A percentile compares a stretch with the other conserved stretches of the same genome.
Conservation (phyloP, 371 early-diverging fungal species). For the Circinella minor region DNA sequence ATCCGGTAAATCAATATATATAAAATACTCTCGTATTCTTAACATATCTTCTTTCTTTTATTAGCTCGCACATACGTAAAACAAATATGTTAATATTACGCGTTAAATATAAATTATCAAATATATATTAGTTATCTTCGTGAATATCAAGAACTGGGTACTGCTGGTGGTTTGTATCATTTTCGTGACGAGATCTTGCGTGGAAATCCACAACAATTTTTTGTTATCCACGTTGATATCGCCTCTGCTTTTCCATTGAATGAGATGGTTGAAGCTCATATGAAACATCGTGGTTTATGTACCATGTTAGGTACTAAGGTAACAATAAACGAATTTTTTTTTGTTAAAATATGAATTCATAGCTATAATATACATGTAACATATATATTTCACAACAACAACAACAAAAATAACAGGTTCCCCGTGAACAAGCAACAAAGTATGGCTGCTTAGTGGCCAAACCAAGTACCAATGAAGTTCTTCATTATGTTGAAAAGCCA, state of each 20-base stretch:
- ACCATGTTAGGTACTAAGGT: conserved; percentile 89
- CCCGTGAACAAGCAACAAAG: conserved; percentile 75
- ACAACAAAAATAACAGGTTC: conserved; percentile 46
- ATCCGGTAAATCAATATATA: conserved; percentile 66
- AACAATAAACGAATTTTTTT: not conserved
- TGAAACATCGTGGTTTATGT: conserved; percentile 76
- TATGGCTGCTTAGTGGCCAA: conserved; percentile 95
- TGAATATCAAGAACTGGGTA: conserved; percentile 95
- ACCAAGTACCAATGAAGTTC: conserved; percentile 80
- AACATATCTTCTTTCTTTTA: conserved; percentile 4
- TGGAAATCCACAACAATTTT: conserved; percentile 88
- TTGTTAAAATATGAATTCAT: not conserved
- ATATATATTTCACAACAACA: not conserved
- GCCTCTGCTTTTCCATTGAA: conserved; percentile 91
- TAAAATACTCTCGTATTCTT: not conserved
- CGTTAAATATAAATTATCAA: not conserved
- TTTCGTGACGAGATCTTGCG: conserved; percentile 96
- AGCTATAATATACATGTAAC: not conserved
- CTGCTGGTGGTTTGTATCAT: conserved; percentile 97
- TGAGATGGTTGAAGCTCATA: conserved; percentile 85
- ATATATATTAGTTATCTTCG: conserved; percentile 80
- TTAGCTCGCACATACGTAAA: no score
- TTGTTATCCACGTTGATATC: conserved; percentile 96
- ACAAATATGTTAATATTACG: not conserved
- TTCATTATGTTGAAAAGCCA: conserved; percentile 98